Evolutionary conservation across 2,329 filamentous ascomycete genomes (phyloP).

Genomic region (Arachnopeziza araneosa): DNA sequence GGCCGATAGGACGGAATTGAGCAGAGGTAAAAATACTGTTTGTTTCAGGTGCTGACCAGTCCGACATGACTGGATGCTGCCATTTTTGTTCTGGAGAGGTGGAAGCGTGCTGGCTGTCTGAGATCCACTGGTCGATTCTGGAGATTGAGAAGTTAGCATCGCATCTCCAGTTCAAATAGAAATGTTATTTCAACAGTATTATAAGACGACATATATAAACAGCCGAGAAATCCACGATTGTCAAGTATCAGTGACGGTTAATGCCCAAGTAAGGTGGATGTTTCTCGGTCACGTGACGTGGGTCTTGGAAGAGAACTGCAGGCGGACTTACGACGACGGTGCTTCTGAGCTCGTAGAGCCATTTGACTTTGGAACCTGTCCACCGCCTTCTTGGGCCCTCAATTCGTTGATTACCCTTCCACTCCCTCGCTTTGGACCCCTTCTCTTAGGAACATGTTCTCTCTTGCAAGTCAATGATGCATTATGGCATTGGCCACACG

Average conservation of each 20-base stretch:
- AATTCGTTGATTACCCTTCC: slow-evolving; percentile 60
- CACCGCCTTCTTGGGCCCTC: slow-evolving; percentile 42
- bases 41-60: slow-evolving; percentile 33
- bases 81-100: slow-evolving; percentile 14
- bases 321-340: slow-evolving; percentile 18
- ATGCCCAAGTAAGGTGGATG: no score
- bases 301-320: no score
- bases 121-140: slow-evolving; percentile 25
- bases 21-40: slow-evolving; percentile 32
- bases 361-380: slow-evolving; percentile 33
- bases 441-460: slow-evolving; percentile 59
- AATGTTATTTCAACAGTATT: no score
- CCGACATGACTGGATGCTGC: slow-evolving; percentile 28
- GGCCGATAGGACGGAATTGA: slow-evolving; percentile 39
- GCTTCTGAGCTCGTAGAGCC: slow-evolving; percentile 17
- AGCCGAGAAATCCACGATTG: background rate
- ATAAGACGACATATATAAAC: background rate
- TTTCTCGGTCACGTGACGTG: background rate
- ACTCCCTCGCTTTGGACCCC: slow-evolving; percentile 56
- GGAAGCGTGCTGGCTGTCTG: slow-evolving; percentile 14
- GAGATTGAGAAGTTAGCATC: background rate
- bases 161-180: no score
- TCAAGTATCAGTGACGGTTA: background rate
- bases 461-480: slow-evolving; percentile 57
- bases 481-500: slow-evolving; percentile 56